Base-by-base conservation (phyloP, 2,329 filamentous ascomycete genomes). In the Penicillium sp. region DNA sequence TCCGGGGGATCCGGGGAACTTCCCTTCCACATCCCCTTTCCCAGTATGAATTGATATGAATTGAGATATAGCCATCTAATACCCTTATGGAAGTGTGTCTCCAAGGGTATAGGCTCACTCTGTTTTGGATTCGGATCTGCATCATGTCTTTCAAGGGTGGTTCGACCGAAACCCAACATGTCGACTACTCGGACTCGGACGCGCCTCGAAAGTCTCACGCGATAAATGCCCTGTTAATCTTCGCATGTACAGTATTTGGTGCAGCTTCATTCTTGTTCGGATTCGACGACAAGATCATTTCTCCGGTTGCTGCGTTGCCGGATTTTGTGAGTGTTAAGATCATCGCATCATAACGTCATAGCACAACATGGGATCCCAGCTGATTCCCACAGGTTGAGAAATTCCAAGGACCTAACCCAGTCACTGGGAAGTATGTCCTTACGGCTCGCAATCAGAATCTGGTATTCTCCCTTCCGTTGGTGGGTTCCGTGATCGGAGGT, bases 391-490 rank as follows among this genome's bases (percentile, higher is more conserved):
- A 66, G 64, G 61, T 66, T 7, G 53, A 54, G 28, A 62, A 57
- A 35, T 66, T 59, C n/a, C 63, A 66, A 57, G 63, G 63, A n/a
- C 53, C 50, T 17, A 60, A 64, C 34, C 56, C 56, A 10, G 51
- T 42, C 3, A 58, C 58, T 6, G 59, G 58, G 12, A 50, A 44
- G n/a, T 57, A 56, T 8, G 55, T 57, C 22, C 55, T 66, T 7
- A 64, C 62, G 8, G 65, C 65, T 5, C 63, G 59, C 21, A 70
- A 70, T 35, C 66, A 68, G 28, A 61, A 66, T 44, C 52, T 70
- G 15, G 49, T 70, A 37, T 61, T 70, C 37, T 65, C 64, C 6
- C 54, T 69, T 5, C 68, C 67, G 9, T 59, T 70, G 19, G 63
- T 69, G 21, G 66, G 64, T 5, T 64, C 66, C 4, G 60, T 65